Conservation (phyloP, 495 filamentous ascomycete genomes). For the Penicillium turbatum region DNA sequence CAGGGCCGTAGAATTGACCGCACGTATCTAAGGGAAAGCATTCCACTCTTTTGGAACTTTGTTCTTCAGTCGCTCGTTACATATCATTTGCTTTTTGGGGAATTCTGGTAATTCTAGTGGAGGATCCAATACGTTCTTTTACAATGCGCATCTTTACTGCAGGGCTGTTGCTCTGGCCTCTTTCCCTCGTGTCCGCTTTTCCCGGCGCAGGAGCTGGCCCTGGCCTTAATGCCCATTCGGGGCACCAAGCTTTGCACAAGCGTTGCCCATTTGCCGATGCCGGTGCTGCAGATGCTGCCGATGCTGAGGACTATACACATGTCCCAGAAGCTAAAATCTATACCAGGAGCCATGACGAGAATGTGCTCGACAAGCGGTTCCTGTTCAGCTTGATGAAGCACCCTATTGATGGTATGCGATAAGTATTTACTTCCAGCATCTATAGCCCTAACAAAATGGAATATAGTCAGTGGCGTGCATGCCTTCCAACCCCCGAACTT, state of each 20-base stretch:
- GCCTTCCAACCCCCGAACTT: slow-evolving; percentile 37
- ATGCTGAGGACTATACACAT: too few relatives aligned
- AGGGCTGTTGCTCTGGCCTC: slow-evolving; percentile 10
- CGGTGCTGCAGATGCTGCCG: neutral
- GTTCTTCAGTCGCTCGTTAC: neutral
- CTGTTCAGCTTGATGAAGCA: slow-evolving; percentile 24
- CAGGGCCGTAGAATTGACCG: neutral
- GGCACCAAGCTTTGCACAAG: slow-evolving; percentile 17
- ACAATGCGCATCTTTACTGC: slow-evolving; percentile 12
- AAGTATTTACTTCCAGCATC: neutral
- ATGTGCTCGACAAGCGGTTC: slow-evolving; percentile 22
- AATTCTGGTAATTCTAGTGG: neutral
- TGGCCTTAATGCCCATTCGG: neutral
- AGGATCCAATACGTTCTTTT: neutral
- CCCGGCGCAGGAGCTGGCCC: slow-evolving; percentile 8
- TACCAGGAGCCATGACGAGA: neutral
- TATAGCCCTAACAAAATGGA: neutral
- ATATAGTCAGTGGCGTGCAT: slow-evolving; percentile 34
- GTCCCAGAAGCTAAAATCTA: too few relatives aligned
- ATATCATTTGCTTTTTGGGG: neutral
- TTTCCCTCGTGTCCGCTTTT: slow-evolving; percentile 10
- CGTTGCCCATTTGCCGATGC: slow-evolving; percentile 23
- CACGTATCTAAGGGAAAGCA: neutral
- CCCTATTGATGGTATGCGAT: slow-evolving; percentile 27
- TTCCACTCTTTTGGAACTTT: neutral